Percentiles rank a stretch among this genome's conserved stretches.
These are phyloP conservation scores for Cyclotella choctawhatcheeana DNA, from an alignment of 108 stramenopile genomes.

Conservation along the genomic window DNA sequence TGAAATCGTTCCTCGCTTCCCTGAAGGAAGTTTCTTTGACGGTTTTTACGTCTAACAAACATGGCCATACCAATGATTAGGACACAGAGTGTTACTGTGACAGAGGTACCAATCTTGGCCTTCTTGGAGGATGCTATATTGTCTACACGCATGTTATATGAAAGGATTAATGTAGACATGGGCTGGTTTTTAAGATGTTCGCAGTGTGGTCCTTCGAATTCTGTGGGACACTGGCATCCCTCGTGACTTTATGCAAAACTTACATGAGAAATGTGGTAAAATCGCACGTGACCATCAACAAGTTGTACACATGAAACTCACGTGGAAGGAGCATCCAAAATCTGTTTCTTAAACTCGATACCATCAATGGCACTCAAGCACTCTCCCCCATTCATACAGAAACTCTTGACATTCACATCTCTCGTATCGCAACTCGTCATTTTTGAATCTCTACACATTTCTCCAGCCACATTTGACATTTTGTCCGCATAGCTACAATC, in stretches of 20 bases:
- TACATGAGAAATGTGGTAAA: too few relatives aligned
- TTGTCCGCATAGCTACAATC: conserved; percentile 55
- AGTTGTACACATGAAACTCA: not conserved
- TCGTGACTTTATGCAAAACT: too few relatives aligned
- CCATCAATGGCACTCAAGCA: conserved; percentile 26
- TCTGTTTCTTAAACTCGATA: not conserved
- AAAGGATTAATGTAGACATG: not conserved
- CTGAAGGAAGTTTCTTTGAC: not conserved
- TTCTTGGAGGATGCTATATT: too few relatives aligned
- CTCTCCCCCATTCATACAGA: conserved; percentile 67
- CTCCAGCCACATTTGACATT: conserved; percentile 47
- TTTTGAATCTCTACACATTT: conserved; percentile 48
- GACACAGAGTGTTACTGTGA: too few relatives aligned
- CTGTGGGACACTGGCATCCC: conserved; percentile 37
- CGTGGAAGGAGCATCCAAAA: conserved; percentile 5
- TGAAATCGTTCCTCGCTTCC: conserved; percentile 1
- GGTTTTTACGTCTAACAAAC: not conserved
- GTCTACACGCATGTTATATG: not conserved
- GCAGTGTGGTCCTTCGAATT: conserved; percentile 47
- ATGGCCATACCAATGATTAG: not conserved
- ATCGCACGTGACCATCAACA: too few relatives aligned
- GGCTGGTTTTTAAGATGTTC: conserved; percentile 22
- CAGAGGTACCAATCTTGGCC: too few relatives aligned
- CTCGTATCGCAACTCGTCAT: conserved; percentile 51
- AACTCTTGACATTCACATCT: conserved; percentile 27